A percentile compares a stretch with the other conserved stretches of the same genome.
These are phyloP conservation scores for Fusarium nanum DNA, from an alignment of 2,329 filamentous ascomycete genomes.

Conservation along the genomic window DNA sequence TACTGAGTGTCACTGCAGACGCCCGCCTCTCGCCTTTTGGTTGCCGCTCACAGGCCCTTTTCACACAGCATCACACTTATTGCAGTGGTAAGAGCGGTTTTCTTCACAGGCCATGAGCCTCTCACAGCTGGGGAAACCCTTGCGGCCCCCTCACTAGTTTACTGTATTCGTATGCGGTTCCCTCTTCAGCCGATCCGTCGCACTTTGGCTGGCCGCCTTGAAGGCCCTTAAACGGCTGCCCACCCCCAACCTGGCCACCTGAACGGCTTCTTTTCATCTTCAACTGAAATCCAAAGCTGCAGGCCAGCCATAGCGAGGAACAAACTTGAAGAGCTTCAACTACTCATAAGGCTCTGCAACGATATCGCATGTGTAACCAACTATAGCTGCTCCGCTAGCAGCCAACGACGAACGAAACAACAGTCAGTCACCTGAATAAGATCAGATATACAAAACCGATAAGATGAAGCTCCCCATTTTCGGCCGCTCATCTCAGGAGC, in stretches of 20 bases:
- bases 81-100: conserved; percentile 10
- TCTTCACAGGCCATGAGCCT: conserved; percentile 9
- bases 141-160: not conserved
- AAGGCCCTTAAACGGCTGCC: conserved; percentile 46
- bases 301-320: conserved; percentile 29
- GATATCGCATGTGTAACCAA: conserved; percentile 34
- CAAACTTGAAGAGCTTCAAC: conserved; percentile 14
- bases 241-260: conserved; percentile 36
- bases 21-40: conserved; percentile 26
- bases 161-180: conserved; percentile 3
- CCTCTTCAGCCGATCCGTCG: conserved; percentile 14
- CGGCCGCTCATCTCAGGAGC: conserved; percentile 22
- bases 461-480: conserved; percentile 44
- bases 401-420: conserved; percentile 14
- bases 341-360: conserved; percentile 4
- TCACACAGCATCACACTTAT: conserved; percentile 31
- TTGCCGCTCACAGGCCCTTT: conserved; percentile 33
- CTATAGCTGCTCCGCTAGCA: conserved; percentile 40
- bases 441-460: not conserved
- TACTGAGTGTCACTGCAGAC: conserved; percentile 36
- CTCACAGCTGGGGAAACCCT: conserved; percentile 23
- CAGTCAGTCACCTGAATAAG: not conserved
- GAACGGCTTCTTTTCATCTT: conserved; percentile 15
- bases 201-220: conserved; percentile 29
- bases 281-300: conserved; percentile 26